A percentile compares a stretch with the other conserved stretches of the same genome.
Evolutionary conservation across 2,329 filamentous ascomycete species (phyloP).

Genomic region (Zymoseptoria brevis): DNA sequence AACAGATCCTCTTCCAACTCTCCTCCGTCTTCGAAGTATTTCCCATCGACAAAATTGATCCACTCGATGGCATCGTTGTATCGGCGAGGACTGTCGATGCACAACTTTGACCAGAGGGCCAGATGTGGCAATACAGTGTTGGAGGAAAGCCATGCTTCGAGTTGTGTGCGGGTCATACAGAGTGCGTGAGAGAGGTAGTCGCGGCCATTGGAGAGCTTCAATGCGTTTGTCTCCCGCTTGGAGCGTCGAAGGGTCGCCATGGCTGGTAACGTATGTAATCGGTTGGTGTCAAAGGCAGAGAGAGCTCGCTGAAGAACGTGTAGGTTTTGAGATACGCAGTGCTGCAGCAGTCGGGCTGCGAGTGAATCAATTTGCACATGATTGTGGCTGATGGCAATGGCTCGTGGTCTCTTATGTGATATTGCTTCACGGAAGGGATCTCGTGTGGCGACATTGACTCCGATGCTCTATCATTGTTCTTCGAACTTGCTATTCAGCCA

Average conservation of each 20-base stretch:
- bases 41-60: slow-evolving; percentile 13
- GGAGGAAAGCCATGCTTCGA: slow-evolving; percentile 19
- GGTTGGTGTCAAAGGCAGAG: background rate
- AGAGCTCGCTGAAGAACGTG: background rate
- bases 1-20: slow-evolving; percentile 19
- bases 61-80: slow-evolving; percentile 17
- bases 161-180: slow-evolving; percentile 4
- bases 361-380: background rate
- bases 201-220: slow-evolving; percentile 19
- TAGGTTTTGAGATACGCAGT: background rate
- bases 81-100: slow-evolving; percentile 8
- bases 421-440: background rate
- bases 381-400: background rate
- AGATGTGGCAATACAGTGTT: slow-evolving; percentile 15
- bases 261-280: background rate
- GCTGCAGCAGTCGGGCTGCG: background rate
- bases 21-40: slow-evolving; percentile 15
- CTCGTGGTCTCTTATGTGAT: background rate
- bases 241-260: slow-evolving; percentile 9
- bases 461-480: background rate
- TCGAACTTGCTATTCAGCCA: background rate
- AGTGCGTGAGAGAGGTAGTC: slow-evolving; percentile 16
- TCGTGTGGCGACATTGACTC: background rate
- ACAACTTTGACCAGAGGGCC: slow-evolving; percentile 17
- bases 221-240: slow-evolving; percentile 2